phyloP scores from a whole-genome alignment of 768 basidiomycete species.

The Goffeauzyma gilvescens region DNA sequence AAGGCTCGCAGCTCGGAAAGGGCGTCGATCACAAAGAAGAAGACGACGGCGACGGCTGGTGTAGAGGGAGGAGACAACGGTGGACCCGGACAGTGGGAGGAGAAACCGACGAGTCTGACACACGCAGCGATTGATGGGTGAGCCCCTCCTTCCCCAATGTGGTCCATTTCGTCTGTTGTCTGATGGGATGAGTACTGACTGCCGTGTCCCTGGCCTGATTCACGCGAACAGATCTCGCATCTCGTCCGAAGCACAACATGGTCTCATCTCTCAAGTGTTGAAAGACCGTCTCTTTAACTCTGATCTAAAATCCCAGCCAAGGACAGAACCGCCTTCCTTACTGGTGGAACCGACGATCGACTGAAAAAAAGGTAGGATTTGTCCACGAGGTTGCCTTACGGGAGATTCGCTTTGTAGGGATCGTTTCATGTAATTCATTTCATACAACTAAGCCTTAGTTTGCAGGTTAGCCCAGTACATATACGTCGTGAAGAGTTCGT shows the following conservation, averaged over 20 bases:
- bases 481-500: too few species aligned
- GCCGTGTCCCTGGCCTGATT: background rate
- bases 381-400: too few species aligned
- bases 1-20: background rate
- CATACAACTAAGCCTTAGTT: too few species aligned
- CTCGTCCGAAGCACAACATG: constrained; percentile 77
- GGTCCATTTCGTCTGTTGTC: background rate
- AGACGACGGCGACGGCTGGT: background rate
- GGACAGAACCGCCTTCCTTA: too few species aligned
- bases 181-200: background rate
- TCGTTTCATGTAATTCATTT: too few species aligned
- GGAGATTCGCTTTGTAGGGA: too few species aligned
- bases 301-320: too few species aligned
- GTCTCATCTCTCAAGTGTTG: constrained; percentile 76
- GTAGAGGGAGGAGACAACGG: constrained; percentile 38
- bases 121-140: constrained; percentile 87
- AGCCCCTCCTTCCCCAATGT: too few species aligned
- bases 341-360: too few species aligned
- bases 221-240: constrained; percentile 33
- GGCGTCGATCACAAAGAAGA: background rate
- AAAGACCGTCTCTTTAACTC: constrained; percentile 68
- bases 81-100: too few species aligned
- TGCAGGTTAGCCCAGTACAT: too few species aligned
- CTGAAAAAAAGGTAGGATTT: too few species aligned
- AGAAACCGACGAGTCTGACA: constrained; percentile 65